Percentiles rank a stretch among this genome's conserved stretches.
phyloP scores from a whole-genome alignment of 2,329 filamentous ascomycete species.

The Huntiella bhutanensis region DNA sequence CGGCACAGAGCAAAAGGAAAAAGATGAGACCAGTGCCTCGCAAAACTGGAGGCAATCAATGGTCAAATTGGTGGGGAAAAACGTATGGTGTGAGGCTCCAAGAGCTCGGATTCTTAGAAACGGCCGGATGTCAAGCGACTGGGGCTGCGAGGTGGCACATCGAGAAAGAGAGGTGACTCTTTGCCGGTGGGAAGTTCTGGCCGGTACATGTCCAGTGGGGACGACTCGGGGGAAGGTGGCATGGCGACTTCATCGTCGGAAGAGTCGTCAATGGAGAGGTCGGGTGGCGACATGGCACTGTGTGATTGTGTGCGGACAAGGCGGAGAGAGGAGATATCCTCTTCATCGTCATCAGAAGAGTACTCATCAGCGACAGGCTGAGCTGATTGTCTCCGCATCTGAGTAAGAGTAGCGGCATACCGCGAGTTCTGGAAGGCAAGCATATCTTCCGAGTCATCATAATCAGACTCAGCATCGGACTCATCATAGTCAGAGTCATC shows the following conservation, averaged over 20 bases:
- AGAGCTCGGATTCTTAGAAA: background rate
- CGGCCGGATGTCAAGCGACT: constrained; percentile 23
- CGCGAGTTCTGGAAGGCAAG: constrained; percentile 22
- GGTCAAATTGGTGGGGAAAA: background rate
- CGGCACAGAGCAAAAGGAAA: background rate
- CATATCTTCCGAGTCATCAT: constrained; percentile 28
- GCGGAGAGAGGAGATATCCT: constrained; percentile 45
- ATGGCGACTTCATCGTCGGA: constrained; percentile 52
- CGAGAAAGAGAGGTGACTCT: constrained; percentile 7
- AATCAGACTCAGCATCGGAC: constrained; percentile 28
- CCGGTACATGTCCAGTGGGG: constrained; percentile 17
- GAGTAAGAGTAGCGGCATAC: background rate
- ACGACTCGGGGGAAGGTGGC: constrained; percentile 48
- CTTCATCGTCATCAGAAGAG: constrained; percentile 36
- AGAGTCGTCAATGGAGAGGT: constrained; percentile 51
- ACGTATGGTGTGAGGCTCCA: constrained; percentile 7
- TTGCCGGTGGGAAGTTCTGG: background rate
- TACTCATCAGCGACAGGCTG: constrained; percentile 20
- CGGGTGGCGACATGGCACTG: constrained; percentile 38
- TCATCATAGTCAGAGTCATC: constrained; percentile 9
- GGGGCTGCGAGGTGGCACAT: constrained; percentile 29
- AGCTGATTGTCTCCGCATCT: background rate
- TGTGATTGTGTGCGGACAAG: constrained; percentile 53
- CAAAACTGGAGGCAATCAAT: background rate
- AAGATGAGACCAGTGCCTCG: background rate